These are phyloP conservation scores for Fusarium oxysporum DNA, from an alignment of 2,329 filamentous ascomycete species.

Conservation along the genomic window DNA sequence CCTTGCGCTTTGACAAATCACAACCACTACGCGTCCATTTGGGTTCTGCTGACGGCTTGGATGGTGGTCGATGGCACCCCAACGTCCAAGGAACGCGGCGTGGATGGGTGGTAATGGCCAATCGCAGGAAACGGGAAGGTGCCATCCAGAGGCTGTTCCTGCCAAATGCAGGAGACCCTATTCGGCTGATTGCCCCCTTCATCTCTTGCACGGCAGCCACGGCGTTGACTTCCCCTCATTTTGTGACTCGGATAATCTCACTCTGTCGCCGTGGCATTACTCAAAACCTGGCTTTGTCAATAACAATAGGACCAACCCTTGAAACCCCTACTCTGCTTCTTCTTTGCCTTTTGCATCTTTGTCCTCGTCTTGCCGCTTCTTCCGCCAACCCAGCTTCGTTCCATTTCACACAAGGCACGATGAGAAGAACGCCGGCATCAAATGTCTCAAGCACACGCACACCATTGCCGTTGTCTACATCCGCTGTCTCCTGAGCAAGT, in stretches of 20 bases:
- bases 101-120: conserved; percentile 30
- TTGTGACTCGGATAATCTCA: conserved; percentile 38
- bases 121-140: conserved; percentile 35
- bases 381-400: conserved; percentile 15
- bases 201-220: conserved; percentile 34
- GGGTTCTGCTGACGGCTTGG: conserved; percentile 32
- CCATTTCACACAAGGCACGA: conserved; percentile 19
- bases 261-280: conserved; percentile 26
- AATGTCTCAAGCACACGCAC: conserved; percentile 4
- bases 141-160: conserved; percentile 36
- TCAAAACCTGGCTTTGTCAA: conserved; percentile 30
- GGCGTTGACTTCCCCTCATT: conserved; percentile 40
- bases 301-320: background rate
- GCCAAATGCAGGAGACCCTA: conserved; percentile 38
- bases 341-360: background rate
- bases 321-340: background rate
- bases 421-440: conserved; percentile 14
- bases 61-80: conserved; percentile 19
- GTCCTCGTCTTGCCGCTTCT: background rate
- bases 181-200: conserved; percentile 38
- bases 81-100: conserved; percentile 23
- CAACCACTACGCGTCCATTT: conserved; percentile 23
- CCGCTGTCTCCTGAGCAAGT: conserved; percentile 18
- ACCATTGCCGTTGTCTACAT: conserved; percentile 10
- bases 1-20: conserved; percentile 39